These are phyloP conservation scores for Thuja plicata DNA, from an alignment of 83 land plant genomes.

Conservation along the genomic window DNA sequence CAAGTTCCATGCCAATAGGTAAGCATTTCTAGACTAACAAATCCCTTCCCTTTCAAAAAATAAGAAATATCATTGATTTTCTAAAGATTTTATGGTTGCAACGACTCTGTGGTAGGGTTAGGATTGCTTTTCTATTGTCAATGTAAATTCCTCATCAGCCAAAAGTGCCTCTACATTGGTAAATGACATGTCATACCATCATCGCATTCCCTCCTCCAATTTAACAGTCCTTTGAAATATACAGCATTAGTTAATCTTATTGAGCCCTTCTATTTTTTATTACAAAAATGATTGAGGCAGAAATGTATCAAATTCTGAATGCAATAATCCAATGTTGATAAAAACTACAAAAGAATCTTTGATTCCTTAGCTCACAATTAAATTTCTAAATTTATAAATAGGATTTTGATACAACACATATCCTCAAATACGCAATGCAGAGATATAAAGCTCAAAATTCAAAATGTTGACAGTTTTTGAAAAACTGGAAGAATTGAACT, in stretches of 20 bases:
- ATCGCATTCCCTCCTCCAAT: constrained; percentile 93
- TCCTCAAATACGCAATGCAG: not conserved
- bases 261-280: not conserved
- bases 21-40: too few species aligned
- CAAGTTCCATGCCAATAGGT: too few species aligned
- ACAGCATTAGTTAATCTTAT: too few species aligned
- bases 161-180: constrained; percentile 89
- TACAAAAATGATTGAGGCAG: not conserved
- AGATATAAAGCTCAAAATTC: not conserved
- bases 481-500: not conserved
- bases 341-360: not conserved
- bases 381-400: not conserved
- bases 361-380: not conserved
- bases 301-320: not conserved
- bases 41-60: too few species aligned
- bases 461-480: not conserved
- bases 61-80: too few species aligned
- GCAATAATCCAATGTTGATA: not conserved
- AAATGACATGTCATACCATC: constrained; percentile 98
- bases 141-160: constrained; percentile 92
- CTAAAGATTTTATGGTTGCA: too few species aligned
- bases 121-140: too few species aligned
- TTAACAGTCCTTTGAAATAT: constrained; percentile 82
- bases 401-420: not conserved
- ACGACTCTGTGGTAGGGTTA: too few species aligned